phyloP scores from a whole-genome alignment of 2,329 filamentous ascomycete genomes.

The Colletotrichum sp. region DNA sequence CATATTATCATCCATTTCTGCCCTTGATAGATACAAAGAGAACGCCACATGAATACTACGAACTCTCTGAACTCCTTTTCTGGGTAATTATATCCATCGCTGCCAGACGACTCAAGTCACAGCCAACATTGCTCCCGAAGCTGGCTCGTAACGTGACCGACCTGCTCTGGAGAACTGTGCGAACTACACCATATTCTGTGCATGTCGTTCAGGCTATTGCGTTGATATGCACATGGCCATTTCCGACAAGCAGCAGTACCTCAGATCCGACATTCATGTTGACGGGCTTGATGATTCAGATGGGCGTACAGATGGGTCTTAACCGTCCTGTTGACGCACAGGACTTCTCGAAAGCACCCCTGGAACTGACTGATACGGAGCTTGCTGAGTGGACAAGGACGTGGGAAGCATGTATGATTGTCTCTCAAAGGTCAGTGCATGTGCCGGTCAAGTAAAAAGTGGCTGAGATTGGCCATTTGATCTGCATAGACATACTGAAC shows the following conservation, averaged over 20 bases:
- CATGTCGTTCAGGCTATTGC: not conserved
- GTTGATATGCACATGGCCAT: not conserved
- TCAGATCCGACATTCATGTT: not conserved
- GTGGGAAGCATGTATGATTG: not conserved
- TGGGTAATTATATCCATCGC: constrained; percentile 12
- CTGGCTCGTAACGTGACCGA: constrained; percentile 11
- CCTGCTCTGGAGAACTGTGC: not conserved
- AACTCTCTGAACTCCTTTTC: not conserved
- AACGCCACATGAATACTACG: not conserved
- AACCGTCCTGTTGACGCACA: not conserved
- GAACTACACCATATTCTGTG: not conserved
- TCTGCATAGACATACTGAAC: not conserved
- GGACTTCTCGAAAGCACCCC: not conserved
- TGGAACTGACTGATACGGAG: not conserved
- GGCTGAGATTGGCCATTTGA: not conserved
- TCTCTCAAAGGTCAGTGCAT: not conserved
- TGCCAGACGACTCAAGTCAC: not conserved
- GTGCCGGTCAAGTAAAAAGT: not conserved
- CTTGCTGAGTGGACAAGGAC: not conserved
- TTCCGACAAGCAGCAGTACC: not conserved
- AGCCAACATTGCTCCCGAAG: constrained; percentile 6
- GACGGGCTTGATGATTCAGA: not conserved
- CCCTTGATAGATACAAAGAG: not conserved
- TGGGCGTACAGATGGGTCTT: not conserved
- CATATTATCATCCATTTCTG: not conserved